Evolutionary conservation across 2,329 filamentous ascomycete genomes (phyloP), one percentile per base, ranked within the genome.

Genomic region (Cladophialophora carrionii): DNA sequence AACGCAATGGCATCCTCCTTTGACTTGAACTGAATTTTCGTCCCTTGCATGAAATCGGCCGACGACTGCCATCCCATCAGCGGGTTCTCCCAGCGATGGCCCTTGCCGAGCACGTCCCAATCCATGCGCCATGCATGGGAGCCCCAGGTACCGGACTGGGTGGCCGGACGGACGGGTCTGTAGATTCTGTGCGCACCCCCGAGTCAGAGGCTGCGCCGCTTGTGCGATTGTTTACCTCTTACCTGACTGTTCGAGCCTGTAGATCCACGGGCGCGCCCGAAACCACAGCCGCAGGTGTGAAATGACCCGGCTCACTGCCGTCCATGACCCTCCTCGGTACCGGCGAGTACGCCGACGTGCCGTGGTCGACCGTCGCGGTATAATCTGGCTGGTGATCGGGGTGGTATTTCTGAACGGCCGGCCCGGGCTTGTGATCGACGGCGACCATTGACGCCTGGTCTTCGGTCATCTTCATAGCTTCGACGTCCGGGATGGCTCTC

Each of bases 41-140:
- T 96, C 74, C 92, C 94, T 79, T 99, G 93, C 92, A 99, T 95
- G 76, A 87, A 87, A 79, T 99, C 95, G 62, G 85, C 94, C 20
- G 92, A 96, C 26, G 94, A 98, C 77, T 97, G 93, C 96, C 96
- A 99, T 67, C 95, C 95, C 87, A 99, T 99, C 77, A 99, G 81
- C 54, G 90, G 91, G 81, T 99, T 99, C 83, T 99, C 95, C 96
- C 95, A 99, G 73, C 95, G 87, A 80, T 97, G 91, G 67, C 95
- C 95, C 82, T 96, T 97, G 73, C 84, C 80, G 34, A 98, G 84
- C 56, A 96, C 87, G 77, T 99, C 95, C 95, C 95, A 99, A 78
- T 99, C 95, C 92, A 99, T 96, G 57, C 93, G 89, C 95, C 95
- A 99, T 74, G 90, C 86, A 76, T 90, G 87, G 62, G 86, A 82